Evolutionary conservation across 371 early-diverging fungal species (phyloP).

Genomic region (Mortierella sp.): DNA sequence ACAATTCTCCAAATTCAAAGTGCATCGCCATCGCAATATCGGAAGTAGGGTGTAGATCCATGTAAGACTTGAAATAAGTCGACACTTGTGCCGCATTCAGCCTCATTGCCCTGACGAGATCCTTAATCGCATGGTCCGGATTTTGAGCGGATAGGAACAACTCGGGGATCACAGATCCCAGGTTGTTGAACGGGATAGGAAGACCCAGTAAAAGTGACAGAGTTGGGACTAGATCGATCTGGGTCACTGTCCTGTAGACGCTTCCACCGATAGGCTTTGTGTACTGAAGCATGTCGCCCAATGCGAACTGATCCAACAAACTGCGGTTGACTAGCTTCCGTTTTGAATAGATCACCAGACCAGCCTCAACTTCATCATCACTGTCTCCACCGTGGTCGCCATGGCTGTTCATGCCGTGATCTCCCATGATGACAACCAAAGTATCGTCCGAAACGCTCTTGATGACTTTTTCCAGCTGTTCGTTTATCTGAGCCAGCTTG

Average conservation of each 20-base stretch:
- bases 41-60: slow-evolving; percentile 41
- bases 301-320: slow-evolving; percentile 21
- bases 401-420: slow-evolving; percentile 98
- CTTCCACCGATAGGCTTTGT: slow-evolving; percentile 42
- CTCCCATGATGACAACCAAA: slow-evolving; percentile 93
- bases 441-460: slow-evolving; percentile 85
- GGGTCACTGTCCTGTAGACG: slow-evolving; percentile 67
- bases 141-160: slow-evolving; percentile 49
- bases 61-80: slow-evolving; percentile 71
- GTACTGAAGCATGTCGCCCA: slow-evolving; percentile 45
- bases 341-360: slow-evolving; percentile 80
- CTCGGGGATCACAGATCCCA: slow-evolving; percentile 87
- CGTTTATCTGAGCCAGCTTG: slow-evolving; percentile 88
- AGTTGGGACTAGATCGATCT: slow-evolving; percentile 89
- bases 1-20: slow-evolving; percentile 45
- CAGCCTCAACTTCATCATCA: slow-evolving; percentile 87
- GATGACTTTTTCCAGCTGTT: slow-evolving; percentile 74
- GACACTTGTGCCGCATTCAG: slow-evolving; percentile 84
- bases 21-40: slow-evolving; percentile 48
- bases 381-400: slow-evolving; percentile 99
- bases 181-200: slow-evolving; percentile 87
- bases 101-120: slow-evolving; percentile 69
- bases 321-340: slow-evolving; percentile 49
- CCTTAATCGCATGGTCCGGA: slow-evolving; percentile 37
- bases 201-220: slow-evolving; percentile 75